phyloP scores from a whole-genome alignment of 1,284 basidiomycete species.

The Ustilago bromivora region DNA sequence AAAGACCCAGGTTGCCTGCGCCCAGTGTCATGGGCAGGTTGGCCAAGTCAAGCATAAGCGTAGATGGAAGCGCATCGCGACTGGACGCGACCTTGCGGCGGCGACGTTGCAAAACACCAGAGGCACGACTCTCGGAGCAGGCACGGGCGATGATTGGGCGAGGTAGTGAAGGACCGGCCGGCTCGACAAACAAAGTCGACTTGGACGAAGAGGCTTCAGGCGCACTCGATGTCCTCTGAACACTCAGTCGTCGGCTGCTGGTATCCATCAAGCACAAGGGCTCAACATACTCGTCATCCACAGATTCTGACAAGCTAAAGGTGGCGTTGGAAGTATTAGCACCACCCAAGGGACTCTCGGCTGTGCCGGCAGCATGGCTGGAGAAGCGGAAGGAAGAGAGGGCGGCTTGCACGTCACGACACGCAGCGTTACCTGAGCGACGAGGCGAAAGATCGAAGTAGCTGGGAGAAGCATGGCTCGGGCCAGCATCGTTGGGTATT shows the following conservation, averaged over 20 bases:
- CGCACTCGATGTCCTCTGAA: constrained; percentile 42
- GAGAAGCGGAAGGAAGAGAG: constrained; percentile 45
- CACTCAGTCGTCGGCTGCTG: constrained; percentile 40
- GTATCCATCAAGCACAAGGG: constrained; percentile 20
- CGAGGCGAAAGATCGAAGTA: constrained; percentile 21
- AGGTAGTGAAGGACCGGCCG: constrained; percentile 9
- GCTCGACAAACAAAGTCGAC: constrained; percentile 29
- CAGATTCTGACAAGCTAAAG: neutral
- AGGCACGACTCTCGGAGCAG: constrained; percentile 44
- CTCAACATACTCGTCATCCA: constrained; percentile 34
- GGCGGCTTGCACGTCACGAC: constrained; percentile 32
- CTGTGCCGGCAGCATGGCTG: constrained; percentile 4
- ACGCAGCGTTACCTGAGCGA: constrained; percentile 29
- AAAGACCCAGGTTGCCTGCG: constrained; percentile 36
- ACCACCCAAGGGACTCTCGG: constrained; percentile 19
- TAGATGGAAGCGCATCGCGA: constrained; percentile 19
- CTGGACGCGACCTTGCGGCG: constrained; percentile 24
- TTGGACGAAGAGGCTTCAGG: constrained; percentile 37
- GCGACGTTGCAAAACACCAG: constrained; percentile 44
- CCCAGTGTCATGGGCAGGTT: constrained; percentile 41
- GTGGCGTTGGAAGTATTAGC: neutral
- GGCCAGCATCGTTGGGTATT: constrained; percentile 24
- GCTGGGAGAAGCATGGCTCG: constrained; percentile 15
- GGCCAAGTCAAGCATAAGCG: constrained; percentile 43
- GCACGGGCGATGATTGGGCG: constrained; percentile 38